Conservation (phyloP, 1,284 basidiomycete species). For the Nidula niveotomentosa region DNA sequence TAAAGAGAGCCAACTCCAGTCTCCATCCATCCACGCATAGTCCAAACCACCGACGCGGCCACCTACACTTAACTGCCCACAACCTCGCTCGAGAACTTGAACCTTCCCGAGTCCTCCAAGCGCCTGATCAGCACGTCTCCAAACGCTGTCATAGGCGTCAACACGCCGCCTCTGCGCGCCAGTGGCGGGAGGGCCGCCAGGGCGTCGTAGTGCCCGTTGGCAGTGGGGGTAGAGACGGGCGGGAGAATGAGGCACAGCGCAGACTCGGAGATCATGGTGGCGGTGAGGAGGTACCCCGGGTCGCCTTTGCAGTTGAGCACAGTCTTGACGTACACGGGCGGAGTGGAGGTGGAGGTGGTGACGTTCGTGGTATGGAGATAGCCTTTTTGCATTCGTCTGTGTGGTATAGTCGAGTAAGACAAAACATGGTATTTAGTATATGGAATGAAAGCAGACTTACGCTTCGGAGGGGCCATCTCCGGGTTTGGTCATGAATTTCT, state of each 20-base stretch:
- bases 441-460: conserved; percentile 27
- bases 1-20: too few species aligned
- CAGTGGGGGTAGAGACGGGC: conserved; percentile 23
- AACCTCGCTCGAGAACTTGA: conserved; percentile 55
- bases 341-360: conserved; percentile 34
- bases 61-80: conserved; percentile 10
- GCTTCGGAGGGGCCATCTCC: conserved; percentile 66
- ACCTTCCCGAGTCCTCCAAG: conserved; percentile 51
- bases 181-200: conserved; percentile 46
- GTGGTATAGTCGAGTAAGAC: background rate
- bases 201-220: conserved; percentile 13
- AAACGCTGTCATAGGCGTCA: conserved; percentile 78
- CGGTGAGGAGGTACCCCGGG: conserved; percentile 74
- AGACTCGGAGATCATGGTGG: conserved; percentile 73
- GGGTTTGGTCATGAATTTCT: conserved; percentile 47
- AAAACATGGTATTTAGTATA: too few species aligned
- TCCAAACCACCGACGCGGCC: background rate
- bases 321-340: conserved; percentile 58
- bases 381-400: conserved; percentile 57
- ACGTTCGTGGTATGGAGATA: conserved; percentile 49
- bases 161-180: conserved; percentile 66
- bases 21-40: background rate
- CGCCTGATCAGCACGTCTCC: conserved; percentile 72
- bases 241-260: conserved; percentile 68
- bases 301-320: conserved; percentile 69